phyloP scores from a whole-genome alignment of 2,329 filamentous ascomycete species.

The Acrodontium crateriforme region DNA sequence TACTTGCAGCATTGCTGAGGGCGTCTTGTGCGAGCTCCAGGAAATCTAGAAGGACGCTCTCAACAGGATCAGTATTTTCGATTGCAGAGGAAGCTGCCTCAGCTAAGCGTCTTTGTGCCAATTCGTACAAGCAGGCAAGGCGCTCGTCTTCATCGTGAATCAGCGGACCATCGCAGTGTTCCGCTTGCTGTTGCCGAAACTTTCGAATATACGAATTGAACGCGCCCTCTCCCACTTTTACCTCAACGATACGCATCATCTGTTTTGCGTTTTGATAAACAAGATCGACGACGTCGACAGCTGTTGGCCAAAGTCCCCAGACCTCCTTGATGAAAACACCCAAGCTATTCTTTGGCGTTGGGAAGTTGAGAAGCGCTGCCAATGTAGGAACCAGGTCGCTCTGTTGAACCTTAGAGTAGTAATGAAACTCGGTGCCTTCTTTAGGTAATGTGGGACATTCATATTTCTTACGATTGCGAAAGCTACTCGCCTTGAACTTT shows the following conservation, averaged over 20 bases:
- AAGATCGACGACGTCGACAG: conserved; percentile 39
- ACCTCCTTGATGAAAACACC: conserved; percentile 75
- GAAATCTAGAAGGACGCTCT: conserved; percentile 35
- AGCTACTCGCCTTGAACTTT: conserved; percentile 10
- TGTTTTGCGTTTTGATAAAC: conserved; percentile 68
- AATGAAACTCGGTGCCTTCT: conserved; percentile 56
- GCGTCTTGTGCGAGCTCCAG: conserved; percentile 58
- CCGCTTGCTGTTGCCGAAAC: conserved; percentile 1
- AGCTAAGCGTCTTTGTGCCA: no score
- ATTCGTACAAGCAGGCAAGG: conserved; percentile 14
- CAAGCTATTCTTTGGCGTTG: conserved; percentile 77
- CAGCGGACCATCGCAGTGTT: not conserved
- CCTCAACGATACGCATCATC: conserved; percentile 61
- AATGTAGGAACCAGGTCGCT: conserved; percentile 87
- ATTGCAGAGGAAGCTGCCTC: not conserved
- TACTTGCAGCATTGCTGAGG: conserved; percentile 83
- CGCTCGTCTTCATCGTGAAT: conserved; percentile 8
- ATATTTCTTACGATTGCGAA: conserved; percentile 10
- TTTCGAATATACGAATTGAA: conserved; percentile 7
- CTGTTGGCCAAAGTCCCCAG: conserved; percentile 53
- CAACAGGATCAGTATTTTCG: not conserved
- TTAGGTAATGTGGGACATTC: conserved; percentile 42
- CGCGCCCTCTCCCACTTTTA: conserved; percentile 43
- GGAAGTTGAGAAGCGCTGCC: conserved; percentile 73
- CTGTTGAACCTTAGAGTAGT: conserved; percentile 77